Percentiles rank a stretch among this genome's conserved stretches.
These are phyloP conservation scores for Nothophaeocryptopus gaeumannii DNA, from an alignment of 2,329 filamentous ascomycete genomes.

Conservation along the genomic window DNA sequence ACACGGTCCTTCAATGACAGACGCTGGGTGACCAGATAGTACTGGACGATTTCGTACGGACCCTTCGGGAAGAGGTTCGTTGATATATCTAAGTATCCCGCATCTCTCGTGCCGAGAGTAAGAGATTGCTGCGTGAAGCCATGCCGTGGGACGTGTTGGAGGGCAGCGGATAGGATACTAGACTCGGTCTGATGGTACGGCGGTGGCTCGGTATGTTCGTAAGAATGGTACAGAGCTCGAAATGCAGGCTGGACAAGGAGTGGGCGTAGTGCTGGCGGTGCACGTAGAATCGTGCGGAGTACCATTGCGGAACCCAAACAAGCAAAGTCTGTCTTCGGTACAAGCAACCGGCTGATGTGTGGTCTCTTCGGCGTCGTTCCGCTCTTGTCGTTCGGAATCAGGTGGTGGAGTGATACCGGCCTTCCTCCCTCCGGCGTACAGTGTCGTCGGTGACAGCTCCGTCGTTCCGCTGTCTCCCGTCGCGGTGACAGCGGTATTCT, in stretches of 20 bases:
- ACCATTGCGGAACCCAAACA: slow-evolving; percentile 13
- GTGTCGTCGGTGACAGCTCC: no score
- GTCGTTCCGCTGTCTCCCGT: no score
- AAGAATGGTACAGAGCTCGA: slow-evolving; percentile 63
- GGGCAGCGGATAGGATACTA: slow-evolving; percentile 76
- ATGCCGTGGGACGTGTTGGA: slow-evolving; percentile 71
- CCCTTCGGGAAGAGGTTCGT: slow-evolving; percentile 77
- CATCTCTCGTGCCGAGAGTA: slow-evolving; percentile 73
- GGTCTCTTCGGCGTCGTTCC: no score
- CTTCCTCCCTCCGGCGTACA: no score
- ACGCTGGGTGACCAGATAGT: slow-evolving; percentile 68
- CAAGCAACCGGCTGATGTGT: no score
- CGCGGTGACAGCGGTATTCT: no score
- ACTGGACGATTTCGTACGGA: slow-evolving; percentile 76
- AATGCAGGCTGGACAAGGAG: slow-evolving; percentile 24
- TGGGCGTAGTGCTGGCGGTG: slow-evolving; percentile 26
- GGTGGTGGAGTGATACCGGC: no score
- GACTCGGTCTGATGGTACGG: slow-evolving; percentile 68
- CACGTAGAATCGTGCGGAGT: slow-evolving; percentile 28
- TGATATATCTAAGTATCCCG: slow-evolving; percentile 82
- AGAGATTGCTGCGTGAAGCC: slow-evolving; percentile 79
- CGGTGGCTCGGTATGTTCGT: slow-evolving; percentile 62
- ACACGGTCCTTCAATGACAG: slow-evolving; percentile 53
- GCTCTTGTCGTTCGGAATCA: no score
- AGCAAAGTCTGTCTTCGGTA: no score